These are phyloP conservation scores for Oenanthe javanica DNA, from an alignment of 140 eudicot species.

Conservation along the genomic window DNA sequence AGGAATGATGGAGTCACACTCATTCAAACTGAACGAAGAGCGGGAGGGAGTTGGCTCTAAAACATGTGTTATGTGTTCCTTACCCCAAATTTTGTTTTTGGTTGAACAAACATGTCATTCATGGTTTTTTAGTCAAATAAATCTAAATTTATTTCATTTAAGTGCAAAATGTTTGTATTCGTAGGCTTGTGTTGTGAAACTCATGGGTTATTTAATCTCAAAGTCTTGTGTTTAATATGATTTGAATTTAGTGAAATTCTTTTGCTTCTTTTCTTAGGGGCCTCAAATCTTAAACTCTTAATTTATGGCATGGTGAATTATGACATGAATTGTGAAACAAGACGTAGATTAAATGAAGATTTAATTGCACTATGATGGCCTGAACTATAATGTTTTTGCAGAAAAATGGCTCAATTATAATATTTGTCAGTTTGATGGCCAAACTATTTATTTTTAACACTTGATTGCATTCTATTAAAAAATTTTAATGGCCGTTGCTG, in stretches of 20 bases:
- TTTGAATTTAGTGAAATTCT: not conserved
- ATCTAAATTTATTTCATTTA: not conserved
- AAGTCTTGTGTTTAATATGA: no score
- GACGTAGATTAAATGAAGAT: not conserved
- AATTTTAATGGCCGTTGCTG: no score
- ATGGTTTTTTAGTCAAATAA: not conserved
- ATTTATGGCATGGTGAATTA: no score
- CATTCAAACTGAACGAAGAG: not conserved
- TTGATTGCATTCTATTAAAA: no score
- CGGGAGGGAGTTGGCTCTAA: not conserved
- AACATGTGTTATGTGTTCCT: not conserved
- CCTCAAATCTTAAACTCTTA: not conserved
- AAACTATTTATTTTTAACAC: no score
- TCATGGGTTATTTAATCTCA: not conserved
- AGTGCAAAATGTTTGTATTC: not conserved
- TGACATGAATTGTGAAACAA: not conserved
- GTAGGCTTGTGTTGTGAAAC: not conserved
- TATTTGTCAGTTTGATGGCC: no score
- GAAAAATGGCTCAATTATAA: no score
- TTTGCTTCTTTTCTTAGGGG: not conserved
- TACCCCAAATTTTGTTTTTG: not conserved
- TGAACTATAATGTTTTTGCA: no score
- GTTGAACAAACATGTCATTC: not conserved
- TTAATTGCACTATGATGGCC: no score
- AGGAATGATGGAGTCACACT: not conserved